These are phyloP conservation scores for Nothopassalora personata DNA, from an alignment of 2,329 filamentous ascomycete species.

Conservation along the genomic window DNA sequence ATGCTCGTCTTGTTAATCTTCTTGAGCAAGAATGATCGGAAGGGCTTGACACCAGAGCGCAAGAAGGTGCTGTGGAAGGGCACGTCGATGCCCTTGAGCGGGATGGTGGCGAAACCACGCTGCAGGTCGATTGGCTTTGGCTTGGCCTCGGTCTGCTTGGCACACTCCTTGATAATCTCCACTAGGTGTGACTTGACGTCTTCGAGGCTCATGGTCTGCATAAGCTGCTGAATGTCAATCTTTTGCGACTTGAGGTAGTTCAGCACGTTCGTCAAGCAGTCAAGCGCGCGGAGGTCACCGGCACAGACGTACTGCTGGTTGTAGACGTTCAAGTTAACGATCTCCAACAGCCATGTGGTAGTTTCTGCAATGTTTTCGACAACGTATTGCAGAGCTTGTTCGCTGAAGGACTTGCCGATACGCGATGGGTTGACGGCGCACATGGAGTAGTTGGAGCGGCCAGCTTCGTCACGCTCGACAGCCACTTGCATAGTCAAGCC, in stretches of 20 bases:
- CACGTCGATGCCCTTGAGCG: conserved; percentile 93
- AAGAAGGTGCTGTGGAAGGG: conserved; percentile 99
- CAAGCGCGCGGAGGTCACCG: conserved; percentile 61
- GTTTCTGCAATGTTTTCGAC: conserved; percentile 92
- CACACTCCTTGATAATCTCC: conserved; percentile 84
- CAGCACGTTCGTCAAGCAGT: conserved; percentile 68
- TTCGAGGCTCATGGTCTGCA: conserved; percentile 78
- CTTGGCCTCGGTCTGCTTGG: conserved; percentile 82
- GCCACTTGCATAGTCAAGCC: conserved; percentile 99
- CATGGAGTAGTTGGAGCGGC: conserved; percentile 98
- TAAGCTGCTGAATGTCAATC: conserved; percentile 91
- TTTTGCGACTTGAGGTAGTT: conserved; percentile 97
- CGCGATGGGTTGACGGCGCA: conserved; percentile 97
- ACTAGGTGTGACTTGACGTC: conserved; percentile 85
- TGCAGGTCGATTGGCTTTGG: conserved; percentile 82
- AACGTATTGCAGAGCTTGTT: conserved; percentile 93
- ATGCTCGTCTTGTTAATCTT: conserved; percentile 99
- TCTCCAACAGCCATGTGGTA: conserved; percentile 93
- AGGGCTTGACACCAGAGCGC: conserved; percentile 96
- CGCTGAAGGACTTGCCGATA: conserved; percentile 98
- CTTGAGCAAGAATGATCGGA: conserved; percentile 96
- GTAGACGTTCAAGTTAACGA: conserved; percentile 87
- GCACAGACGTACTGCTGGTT: conserved; percentile 67
- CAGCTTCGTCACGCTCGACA: conserved; percentile 87
- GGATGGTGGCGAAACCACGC: conserved; percentile 94